phyloP scores from a whole-genome alignment of 1,284 basidiomycete species.

The Schizophyllum amplum region DNA sequence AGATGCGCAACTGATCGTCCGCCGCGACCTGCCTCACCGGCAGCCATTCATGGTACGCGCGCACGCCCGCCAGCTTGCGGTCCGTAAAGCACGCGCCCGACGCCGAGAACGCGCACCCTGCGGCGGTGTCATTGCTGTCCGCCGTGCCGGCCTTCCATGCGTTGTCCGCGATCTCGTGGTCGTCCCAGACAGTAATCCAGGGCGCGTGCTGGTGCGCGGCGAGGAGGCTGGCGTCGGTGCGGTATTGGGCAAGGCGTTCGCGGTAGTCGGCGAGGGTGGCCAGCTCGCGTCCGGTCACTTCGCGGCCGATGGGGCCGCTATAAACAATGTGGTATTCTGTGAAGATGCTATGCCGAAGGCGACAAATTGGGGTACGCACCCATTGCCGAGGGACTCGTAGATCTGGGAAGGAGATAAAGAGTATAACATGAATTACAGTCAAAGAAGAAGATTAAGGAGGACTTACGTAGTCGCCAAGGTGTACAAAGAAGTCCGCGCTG shows the following conservation, averaged over 20 bases:
- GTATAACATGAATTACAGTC: background rate
- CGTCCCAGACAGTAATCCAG: slow-evolving; percentile 54
- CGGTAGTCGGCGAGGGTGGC: slow-evolving; percentile 59
- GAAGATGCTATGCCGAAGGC: background rate
- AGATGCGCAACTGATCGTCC: slow-evolving; percentile 56
- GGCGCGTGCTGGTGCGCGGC: slow-evolving; percentile 43
- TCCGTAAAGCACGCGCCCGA: slow-evolving; percentile 57
- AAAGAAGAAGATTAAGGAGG: background rate
- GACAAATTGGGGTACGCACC: slow-evolving; percentile 20
- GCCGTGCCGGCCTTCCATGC: slow-evolving; percentile 59
- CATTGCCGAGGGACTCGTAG: slow-evolving; percentile 42
- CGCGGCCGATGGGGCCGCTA: slow-evolving; percentile 39
- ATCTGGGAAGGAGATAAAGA: slow-evolving; percentile 25
- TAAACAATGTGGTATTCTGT: slow-evolving; percentile 1
- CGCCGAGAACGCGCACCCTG: slow-evolving; percentile 46
- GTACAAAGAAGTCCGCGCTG: slow-evolving; percentile 50
- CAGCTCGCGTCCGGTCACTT: slow-evolving; percentile 44
- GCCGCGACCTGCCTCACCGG: slow-evolving; percentile 58
- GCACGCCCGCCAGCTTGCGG: slow-evolving; percentile 52
- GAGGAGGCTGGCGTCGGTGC: slow-evolving; percentile 43
- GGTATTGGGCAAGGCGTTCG: slow-evolving; percentile 50
- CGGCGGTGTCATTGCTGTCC: slow-evolving; percentile 50
- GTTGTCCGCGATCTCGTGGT: slow-evolving; percentile 47
- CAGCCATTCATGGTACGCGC: slow-evolving; percentile 66
- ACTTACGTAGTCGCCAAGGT: slow-evolving; percentile 58